phyloP scores from a whole-genome alignment of 2,329 filamentous ascomycete genomes.

The Cladosporium colombiae region DNA sequence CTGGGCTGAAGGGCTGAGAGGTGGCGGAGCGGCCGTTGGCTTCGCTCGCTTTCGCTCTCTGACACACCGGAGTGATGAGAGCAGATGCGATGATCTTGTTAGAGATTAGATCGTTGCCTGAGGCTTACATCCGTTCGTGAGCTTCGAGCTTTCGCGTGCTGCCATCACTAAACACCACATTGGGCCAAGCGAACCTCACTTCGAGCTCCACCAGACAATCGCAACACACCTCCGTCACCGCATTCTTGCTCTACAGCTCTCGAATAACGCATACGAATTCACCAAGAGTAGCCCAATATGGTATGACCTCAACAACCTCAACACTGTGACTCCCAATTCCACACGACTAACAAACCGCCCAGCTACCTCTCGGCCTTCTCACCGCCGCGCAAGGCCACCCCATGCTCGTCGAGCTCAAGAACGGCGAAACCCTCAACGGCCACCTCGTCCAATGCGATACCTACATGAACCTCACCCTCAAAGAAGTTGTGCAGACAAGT shows the following conservation, averaged over 20 bases:
- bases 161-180: constrained; percentile 5
- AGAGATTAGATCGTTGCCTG: background rate
- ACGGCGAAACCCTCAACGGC: constrained; percentile 94
- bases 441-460: constrained; percentile 96
- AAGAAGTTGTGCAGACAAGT: constrained; percentile 95
- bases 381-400: constrained; percentile 96
- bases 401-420: constrained; percentile 97
- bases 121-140: background rate
- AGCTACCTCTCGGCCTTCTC: constrained; percentile 75
- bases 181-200: constrained; percentile 12
- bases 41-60: constrained; percentile 5
- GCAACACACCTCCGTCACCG: background rate
- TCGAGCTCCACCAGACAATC: constrained; percentile 8
- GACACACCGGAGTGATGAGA: background rate
- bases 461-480: constrained; percentile 98
- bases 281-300: constrained; percentile 23
- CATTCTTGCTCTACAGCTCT: background rate
- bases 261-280: background rate
- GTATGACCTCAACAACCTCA: constrained; percentile 21
- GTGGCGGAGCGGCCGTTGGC: background rate
- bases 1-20: background rate
- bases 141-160: background rate
- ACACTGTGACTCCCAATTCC: constrained; percentile 7
- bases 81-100: background rate
- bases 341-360: constrained; percentile 22